phyloP scores from a whole-genome alignment of 305 asterid genomes.

The Monarda citriodora region DNA sequence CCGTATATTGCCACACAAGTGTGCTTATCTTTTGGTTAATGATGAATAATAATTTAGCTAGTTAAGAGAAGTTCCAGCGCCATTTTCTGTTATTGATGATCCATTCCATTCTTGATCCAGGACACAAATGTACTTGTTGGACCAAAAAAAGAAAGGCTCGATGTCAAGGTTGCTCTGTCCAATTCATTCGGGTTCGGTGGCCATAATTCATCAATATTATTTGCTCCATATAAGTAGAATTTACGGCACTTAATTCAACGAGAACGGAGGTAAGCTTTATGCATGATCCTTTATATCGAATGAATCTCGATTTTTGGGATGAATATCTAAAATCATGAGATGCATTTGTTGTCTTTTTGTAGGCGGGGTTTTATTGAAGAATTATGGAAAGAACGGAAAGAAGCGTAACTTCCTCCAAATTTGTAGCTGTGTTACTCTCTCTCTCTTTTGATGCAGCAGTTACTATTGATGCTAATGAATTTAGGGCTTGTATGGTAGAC shows the following conservation, averaged over 20 bases:
- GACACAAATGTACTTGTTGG: slow-evolving; percentile 75
- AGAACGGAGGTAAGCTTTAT: slow-evolving; percentile 22
- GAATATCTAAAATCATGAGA: slow-evolving; percentile 4
- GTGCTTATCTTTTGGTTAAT: slow-evolving; percentile 5
- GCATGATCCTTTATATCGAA: background rate
- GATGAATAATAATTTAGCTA: background rate
- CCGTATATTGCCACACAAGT: slow-evolving; percentile 9
- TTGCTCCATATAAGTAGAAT: slow-evolving; percentile 78
- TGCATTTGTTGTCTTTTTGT: slow-evolving; percentile 8
- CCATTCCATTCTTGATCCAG: slow-evolving; percentile 44
- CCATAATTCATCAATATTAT: slow-evolving; percentile 90
- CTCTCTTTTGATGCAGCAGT: slow-evolving; percentile 17
- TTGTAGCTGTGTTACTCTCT: slow-evolving; percentile 24
- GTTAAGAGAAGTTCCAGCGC: background rate
- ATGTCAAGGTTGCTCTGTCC: slow-evolving; percentile 85
- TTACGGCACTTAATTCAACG: slow-evolving; percentile 15
- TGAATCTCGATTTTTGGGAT: background rate
- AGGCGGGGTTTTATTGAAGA: background rate
- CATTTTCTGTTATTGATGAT: slow-evolving; percentile 24
- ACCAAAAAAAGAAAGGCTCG: slow-evolving; percentile 67
- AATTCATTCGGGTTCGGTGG: slow-evolving; percentile 98
- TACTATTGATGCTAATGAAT: too few species aligned
- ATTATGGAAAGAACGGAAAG: slow-evolving; percentile 7
- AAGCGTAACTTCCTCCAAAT: slow-evolving; percentile 8
- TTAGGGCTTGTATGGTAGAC: too few species aligned